Base-by-base conservation (phyloP, 192 early-diverging fungal species). In the Borealophlyctis nickersoniae region DNA sequence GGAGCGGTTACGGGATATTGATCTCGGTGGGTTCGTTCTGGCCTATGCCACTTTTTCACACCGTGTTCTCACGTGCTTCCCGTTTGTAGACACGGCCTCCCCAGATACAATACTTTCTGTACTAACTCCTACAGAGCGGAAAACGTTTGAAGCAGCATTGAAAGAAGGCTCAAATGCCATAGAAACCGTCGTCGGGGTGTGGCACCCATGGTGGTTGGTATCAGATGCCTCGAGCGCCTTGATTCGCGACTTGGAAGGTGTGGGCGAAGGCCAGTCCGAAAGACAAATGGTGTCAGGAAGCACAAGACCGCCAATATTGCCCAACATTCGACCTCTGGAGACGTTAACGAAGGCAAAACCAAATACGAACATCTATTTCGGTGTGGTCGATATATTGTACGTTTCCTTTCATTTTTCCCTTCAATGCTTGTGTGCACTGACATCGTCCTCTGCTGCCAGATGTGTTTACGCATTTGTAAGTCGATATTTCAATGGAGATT, bases 61-160 rank as follows among this genome's bases (percentile, higher is more conserved):
- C 52, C 16, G 36, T 16, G 13, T n/a, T 52, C 34, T 30, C n/a
- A n/a, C n/a, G n/a, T n/a, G n/a, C n/a, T n/a, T n/a, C n/a, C n/a
- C n/a, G n/a, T n/a, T 36, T 62, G 51, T 75, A 52, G 78, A 81
- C 1, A 49, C 65, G 1, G 74, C 77, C 16, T 66, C 76, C 22
- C 50, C 79, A 7, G 73, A 81, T 14, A 58, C 62, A 16, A 74
- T 88, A 13, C 80, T 82, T 75, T 63, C 57, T 29, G 71, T 60
- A 39, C 56, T 88, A 14, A 81, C 69, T 23, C 59, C 62, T 19
- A 56, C 66, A 26, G 84, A 88, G 66, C 66, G 69, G 16, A 65
- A 56, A 7, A 74, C 82, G 39, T 86, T 88, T 52, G 69, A 77
- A 59, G 67, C 66, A 29, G 65, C 68, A 31, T 69, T 84, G 24